Percentiles rank a stretch among this genome's conserved stretches.
These are phyloP conservation scores for Claviceps arundinis DNA, from an alignment of 2,329 filamentous ascomycete genomes.

Conservation along the genomic window DNA sequence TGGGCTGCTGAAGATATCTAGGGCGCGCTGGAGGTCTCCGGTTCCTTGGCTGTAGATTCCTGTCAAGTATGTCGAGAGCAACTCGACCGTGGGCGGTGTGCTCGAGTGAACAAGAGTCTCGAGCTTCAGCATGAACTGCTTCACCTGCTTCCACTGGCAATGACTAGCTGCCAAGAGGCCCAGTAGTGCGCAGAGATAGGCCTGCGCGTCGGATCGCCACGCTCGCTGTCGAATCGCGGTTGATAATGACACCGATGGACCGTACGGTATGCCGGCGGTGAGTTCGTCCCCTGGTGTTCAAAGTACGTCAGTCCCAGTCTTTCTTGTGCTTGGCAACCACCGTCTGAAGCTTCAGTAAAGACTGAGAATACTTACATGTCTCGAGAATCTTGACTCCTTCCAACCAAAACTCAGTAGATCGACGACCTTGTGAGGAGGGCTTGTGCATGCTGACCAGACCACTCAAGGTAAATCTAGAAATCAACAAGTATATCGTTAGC, in stretches of 20 bases:
- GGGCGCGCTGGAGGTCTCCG: constrained; percentile 56
- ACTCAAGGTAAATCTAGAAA: constrained; percentile 38
- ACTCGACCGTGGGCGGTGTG: constrained; percentile 25
- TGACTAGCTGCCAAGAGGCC: constrained; percentile 57
- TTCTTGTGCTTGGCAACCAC: neutral
- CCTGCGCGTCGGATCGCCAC: constrained; percentile 53
- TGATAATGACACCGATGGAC: constrained; percentile 37
- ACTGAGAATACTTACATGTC: constrained; percentile 26
- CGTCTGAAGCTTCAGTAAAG: no score
- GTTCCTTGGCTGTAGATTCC: constrained; percentile 67
- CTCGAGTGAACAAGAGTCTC: constrained; percentile 27
- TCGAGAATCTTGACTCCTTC: constrained; percentile 32
- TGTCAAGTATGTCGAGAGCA: constrained; percentile 56
- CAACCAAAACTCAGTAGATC: constrained; percentile 26
- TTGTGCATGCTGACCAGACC: constrained; percentile 34
- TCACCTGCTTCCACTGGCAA: constrained; percentile 56
- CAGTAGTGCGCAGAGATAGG: constrained; percentile 58
- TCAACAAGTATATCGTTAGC: neutral
- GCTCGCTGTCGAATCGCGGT: constrained; percentile 44
- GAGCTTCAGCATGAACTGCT: constrained; percentile 41
- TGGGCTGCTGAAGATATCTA: constrained; percentile 50
- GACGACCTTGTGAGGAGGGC: constrained; percentile 19
- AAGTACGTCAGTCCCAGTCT: neutral
- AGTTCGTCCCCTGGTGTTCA: constrained; percentile 19
- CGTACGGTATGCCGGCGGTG: constrained; percentile 23